Evolutionary conservation across 257 asterid genomes (phyloP), one percentile per base, ranked within the genome.

Genomic region (Solanum sitiens): DNA sequence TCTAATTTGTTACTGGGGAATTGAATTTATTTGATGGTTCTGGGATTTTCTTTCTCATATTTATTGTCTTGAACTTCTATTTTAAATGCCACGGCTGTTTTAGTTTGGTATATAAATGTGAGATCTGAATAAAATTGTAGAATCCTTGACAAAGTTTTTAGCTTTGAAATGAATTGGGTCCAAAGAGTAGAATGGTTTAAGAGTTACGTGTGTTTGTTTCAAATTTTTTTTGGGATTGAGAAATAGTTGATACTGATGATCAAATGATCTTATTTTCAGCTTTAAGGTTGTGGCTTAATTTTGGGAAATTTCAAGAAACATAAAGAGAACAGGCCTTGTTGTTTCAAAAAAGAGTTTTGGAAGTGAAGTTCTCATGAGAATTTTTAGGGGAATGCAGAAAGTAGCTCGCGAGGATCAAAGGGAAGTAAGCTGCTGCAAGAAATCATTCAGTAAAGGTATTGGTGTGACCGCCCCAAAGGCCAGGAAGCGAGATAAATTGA

Each of bases 331-430:
- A 94, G 93, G 91, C 91, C 89, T 93, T 90, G 89, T 93, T 92
- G 91, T 89, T 87, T 91, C 91, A 90, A 90, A 90, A 84, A 88
- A 89, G 82, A 89, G 89, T 88, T 92, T 93, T 88, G 94, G 95
- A 92, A 93, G 91, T 90, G 90, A 88, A 93, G 98, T 91, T 96
- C 98, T 97, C 96, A 97, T 96, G 99, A 96, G 98, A 96, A 94
- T 97, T 95, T 93, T 91, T 93, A 93, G 98, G 99, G 99, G 98
- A 94, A 96, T 97, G 99, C 99, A 93, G 98, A 97, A 92, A 95
- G 88, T 83, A 92, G 90, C 91, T 92, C 86, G 87, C 86, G 95
- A 93, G 91, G 94, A 93, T 88, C 93, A 89, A 91, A 90, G 92
- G 89, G 89, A 89, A 90, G 90, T 92, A 89, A 92, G 93, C 93